Percentiles rank a stretch among this genome's conserved stretches.
Evolutionary conservation across 805 yeast species (phyloP).

Genomic region (Teunomyces funiuensis): DNA sequence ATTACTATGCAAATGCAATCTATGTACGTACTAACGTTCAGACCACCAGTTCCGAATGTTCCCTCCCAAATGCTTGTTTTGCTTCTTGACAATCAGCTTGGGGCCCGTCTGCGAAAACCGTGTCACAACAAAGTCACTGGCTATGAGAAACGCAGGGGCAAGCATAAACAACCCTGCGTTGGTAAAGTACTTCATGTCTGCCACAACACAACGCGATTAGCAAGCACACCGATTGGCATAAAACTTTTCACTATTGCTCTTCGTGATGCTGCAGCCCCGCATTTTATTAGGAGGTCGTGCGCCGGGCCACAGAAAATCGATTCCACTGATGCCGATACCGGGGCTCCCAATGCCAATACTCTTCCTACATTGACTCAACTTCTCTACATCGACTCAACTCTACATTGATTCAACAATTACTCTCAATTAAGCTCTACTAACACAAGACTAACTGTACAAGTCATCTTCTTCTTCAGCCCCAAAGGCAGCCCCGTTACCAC

Average conservation of each 20-base stretch:
- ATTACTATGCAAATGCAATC: neutral
- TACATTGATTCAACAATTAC: no score
- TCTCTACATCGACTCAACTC: no score
- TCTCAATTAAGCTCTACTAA: neutral
- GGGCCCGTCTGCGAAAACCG: slow-evolving; percentile 19
- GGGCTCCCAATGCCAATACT: no score
- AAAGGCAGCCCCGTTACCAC: slow-evolving; percentile 38
- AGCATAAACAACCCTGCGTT: slow-evolving; percentile 25
- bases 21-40: neutral
- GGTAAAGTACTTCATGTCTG: slow-evolving; percentile 20
- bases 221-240: neutral
- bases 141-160: slow-evolving; percentile 33
- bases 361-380: no score
- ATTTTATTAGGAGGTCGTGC: neutral
- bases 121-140: slow-evolving; percentile 27
- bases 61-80: neutral
- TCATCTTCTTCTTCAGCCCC: slow-evolving; percentile 46
- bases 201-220: neutral
- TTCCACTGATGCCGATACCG: no score
- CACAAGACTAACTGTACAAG: slow-evolving; percentile 22
- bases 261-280: neutral
- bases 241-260: neutral
- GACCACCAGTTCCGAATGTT: slow-evolving; percentile 5
- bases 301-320: no score
- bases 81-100: slow-evolving; percentile 11